phyloP scores from a whole-genome alignment of 2,329 filamentous ascomycete species.

The Thermothelomyces thermophilus region DNA sequence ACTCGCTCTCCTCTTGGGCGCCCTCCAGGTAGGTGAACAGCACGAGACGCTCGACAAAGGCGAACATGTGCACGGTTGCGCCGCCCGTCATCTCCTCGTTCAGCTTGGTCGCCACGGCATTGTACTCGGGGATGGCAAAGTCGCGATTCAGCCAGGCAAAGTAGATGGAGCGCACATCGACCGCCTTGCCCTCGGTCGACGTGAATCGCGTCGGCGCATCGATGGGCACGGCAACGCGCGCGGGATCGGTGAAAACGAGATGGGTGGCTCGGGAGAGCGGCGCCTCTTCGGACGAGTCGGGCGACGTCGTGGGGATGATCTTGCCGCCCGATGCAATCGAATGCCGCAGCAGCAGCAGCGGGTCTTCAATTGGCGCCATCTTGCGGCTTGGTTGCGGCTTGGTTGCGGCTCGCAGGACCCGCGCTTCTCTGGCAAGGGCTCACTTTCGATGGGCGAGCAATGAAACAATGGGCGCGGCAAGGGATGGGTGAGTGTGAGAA shows the following conservation, averaged over 20 bases:
- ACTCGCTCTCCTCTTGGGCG: conserved; percentile 83
- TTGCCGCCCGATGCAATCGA: conserved; percentile 65
- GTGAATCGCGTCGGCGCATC: conserved; percentile 77
- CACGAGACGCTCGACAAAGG: conserved; percentile 87
- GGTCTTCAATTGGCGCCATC: conserved; percentile 62
- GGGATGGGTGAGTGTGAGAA: background rate
- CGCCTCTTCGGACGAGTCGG: conserved; percentile 54
- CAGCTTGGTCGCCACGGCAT: conserved; percentile 70
- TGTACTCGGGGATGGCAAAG: conserved; percentile 83
- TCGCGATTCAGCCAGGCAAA: conserved; percentile 96
- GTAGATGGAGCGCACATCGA: conserved; percentile 90
- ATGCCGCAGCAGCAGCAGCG: conserved; percentile 75
- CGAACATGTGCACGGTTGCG: conserved; percentile 75
- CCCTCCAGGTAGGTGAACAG: conserved; percentile 91
- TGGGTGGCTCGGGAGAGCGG: conserved; percentile 69
- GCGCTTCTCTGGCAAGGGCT: background rate
- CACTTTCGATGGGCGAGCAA: background rate
- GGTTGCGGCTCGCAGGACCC: too few species aligned
- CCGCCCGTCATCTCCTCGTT: conserved; percentile 67
- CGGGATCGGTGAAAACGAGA: conserved; percentile 62
- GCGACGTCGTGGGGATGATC: conserved; percentile 67
- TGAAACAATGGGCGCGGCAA: too few species aligned
- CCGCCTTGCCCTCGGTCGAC: conserved; percentile 58
- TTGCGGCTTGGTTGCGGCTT: conserved; percentile 1
- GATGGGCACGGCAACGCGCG: conserved; percentile 59